Evolutionary conservation across 225 moss, liverwort and hornwort genomes (phyloP), one percentile per base, ranked within the genome.

Genomic region (Rhytidiadelphus loreus): DNA sequence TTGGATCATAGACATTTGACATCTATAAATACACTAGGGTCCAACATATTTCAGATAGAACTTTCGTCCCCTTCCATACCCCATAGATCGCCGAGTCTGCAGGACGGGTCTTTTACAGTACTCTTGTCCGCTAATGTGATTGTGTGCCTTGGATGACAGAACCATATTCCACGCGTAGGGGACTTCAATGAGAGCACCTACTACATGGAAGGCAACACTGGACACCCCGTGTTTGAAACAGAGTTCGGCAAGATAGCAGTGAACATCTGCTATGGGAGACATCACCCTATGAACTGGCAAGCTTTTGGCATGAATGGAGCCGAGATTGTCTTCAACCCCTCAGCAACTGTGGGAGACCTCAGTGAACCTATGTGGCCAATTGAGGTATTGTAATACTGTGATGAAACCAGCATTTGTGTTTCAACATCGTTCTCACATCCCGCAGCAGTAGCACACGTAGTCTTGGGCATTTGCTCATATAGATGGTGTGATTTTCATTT

Each of bases 121-220:
- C 44, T 58, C 72, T 32, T 72, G 24, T 85, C 44, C 58, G 43
- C 44, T 66, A 24, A 72, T 82, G 72, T 81, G 65, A 56, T 43
- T 21, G 63, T 85, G 81, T 83, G 80, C 35, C 68, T 86, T 60
- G 76, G 52, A 50, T 88, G 77, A 81, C 93, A 99, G 99, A 99
- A 99, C 87, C 99, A 99, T 83, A 99, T 99, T 89, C 99, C 99
- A 21, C 93, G 99, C 69, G 97, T 99, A 23, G 96, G 96, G 66
- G 99, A 99, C 89, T 99, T 99, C 88, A 99, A 99, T 55, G 99
- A 99, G 91, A 99, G 99, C 92, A 96, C 97, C 29, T 99, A 99
- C 88, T 99, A 97, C 87, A 91, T 95, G 94, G 99, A 99, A 91
- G 99, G 99, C 71, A 96, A 99, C 89, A 99, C 96, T 2, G 96